phyloP scores from a whole-genome alignment of 2,329 filamentous ascomycete genomes.

The Penicillium sp. region DNA sequence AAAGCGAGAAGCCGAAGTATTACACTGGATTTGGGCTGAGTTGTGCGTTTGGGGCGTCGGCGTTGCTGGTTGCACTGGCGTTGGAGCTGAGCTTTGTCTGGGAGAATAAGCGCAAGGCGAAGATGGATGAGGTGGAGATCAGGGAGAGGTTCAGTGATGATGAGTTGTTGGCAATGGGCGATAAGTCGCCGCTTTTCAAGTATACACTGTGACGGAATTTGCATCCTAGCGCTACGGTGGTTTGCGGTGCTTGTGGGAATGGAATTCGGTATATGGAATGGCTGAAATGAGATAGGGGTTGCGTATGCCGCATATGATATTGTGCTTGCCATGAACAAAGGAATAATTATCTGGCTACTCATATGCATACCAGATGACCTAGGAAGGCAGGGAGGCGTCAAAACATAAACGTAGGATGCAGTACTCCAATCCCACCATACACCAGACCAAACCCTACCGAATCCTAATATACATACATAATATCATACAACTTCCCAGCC shows the following conservation, averaged over 20 bases:
- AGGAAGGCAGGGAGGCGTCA: background rate
- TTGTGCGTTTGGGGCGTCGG: conserved; percentile 37
- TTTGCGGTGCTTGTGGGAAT: background rate
- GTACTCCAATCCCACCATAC: background rate
- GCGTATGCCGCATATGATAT: background rate
- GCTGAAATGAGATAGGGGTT: background rate
- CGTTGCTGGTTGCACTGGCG: conserved; percentile 35
- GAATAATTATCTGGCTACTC: background rate
- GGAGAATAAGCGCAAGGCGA: conserved; percentile 13
- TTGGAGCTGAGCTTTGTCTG: conserved; percentile 30
- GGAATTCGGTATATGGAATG: background rate
- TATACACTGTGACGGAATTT: background rate
- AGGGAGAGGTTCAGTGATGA: conserved; percentile 19
- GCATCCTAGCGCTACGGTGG: background rate
- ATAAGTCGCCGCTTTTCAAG: conserved; percentile 18
- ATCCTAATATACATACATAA: background rate
- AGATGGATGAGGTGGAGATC: conserved; percentile 17
- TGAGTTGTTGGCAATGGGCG: conserved; percentile 21
- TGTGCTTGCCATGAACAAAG: background rate
- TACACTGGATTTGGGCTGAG: conserved; percentile 42
- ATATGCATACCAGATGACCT: background rate
- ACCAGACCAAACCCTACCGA: background rate
- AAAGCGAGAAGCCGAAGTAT: conserved; percentile 41
- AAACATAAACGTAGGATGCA: background rate
- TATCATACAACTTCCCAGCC: background rate